Conservation (phyloP, 1,139 yeast species). For the Pichia sp. region DNA sequence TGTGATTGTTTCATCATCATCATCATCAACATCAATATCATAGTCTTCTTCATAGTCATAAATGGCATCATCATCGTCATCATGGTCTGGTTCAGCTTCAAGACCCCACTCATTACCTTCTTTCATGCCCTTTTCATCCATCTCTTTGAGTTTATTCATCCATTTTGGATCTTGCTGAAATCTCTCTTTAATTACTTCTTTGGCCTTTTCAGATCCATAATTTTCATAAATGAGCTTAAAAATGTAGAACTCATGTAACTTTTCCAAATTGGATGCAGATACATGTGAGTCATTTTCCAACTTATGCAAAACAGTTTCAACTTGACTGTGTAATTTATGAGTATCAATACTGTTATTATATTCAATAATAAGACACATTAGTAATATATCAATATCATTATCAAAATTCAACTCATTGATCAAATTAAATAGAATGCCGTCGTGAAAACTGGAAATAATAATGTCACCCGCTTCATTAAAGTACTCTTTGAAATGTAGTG, state of each 20-base stretch:
- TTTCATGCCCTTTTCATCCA: neutral
- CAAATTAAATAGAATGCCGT: neutral
- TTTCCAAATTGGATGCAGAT: no score
- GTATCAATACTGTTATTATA: slow-evolving; percentile 18
- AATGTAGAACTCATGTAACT: neutral
- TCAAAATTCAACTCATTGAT: neutral
- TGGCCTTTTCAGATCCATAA: neutral
- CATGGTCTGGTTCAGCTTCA: slow-evolving; percentile 1
- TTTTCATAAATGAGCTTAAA: neutral
- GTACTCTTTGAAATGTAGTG: slow-evolving; percentile 3
- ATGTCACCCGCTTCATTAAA: neutral
- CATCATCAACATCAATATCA: neutral
- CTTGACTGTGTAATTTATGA: slow-evolving; percentile 14
- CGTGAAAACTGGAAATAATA: slow-evolving; percentile 1
- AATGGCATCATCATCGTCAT: slow-evolving; percentile 2
- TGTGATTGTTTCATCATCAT: no score
- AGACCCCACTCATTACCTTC: slow-evolving; percentile 14
- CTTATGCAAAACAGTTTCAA: slow-evolving; percentile 12
- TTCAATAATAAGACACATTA: slow-evolving; percentile 24
- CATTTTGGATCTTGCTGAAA: neutral
- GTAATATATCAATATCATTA: slow-evolving; percentile 1
- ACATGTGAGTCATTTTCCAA: no score
- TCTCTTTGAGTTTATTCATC: neutral
- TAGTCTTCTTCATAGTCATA: slow-evolving; percentile 6
- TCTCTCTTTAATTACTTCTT: no score